Evolutionary conservation across 2,329 filamentous ascomycete genomes (phyloP), one percentile per base, ranked within the genome.

Genomic region (Fusarium bulbicola): DNA sequence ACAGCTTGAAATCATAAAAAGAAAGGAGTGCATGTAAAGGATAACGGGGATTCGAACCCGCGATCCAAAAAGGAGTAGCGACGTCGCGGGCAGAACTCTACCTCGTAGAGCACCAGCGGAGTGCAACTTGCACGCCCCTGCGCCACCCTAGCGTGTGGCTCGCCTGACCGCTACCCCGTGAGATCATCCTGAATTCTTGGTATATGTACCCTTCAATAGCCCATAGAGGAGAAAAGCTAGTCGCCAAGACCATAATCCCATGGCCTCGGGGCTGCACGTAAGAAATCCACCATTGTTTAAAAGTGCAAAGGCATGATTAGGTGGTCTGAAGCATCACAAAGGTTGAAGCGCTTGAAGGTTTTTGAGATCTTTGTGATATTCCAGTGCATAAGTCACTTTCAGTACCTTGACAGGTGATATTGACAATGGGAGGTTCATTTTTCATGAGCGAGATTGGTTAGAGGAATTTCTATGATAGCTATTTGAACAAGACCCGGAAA

Each of bases 401-500:
- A 36, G 3, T 36, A 36, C 34, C 16, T 36, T 0, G 5, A 36
- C 5, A 18, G 16, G 34, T 1, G 8, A 18, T 0, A 18, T 36
- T 4, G 16, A 18, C 34, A 18, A 10, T 18, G 3, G 9, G 3
- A 10, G 2, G 16, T 1, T 36, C 16, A 1, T 36, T 1, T 36
- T 1, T 36, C 34, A 36, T 10, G 3, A 18, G 34, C 8, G 1
- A 6, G 34, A 36, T 36, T 10, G 8, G 1, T 36, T 18, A 0
- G 0, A 10, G 15, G 1, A 6, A 10, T 5, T 36, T 36, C 16
- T 36, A 16, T 3, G 4, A 18, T 20, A 37, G 18, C 18, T 12
- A 37, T 1, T 37, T 20, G 1, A 20, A 37, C 10, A 37, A 18
- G 2, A 37, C 0, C 0, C 1, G 10, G 1, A 37, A 1, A 20